A percentile compares a stretch with the other conserved stretches of the same genome.
Conservation (phyloP, 139 green algal species). For the Axilococcus clingmanii region DNA sequence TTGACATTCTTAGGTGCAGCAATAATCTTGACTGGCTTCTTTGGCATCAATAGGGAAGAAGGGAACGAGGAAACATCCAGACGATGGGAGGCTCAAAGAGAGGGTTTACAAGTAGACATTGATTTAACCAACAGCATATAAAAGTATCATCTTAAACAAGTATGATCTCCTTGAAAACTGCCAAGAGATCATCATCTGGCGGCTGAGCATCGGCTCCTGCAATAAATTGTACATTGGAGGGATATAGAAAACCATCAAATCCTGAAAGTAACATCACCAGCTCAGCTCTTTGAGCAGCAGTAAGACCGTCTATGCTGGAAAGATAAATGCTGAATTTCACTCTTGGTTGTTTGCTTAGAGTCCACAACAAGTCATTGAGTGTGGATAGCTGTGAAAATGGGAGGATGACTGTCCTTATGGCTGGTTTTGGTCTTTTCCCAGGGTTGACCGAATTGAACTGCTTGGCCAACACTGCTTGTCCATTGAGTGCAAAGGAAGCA, state of each 20-base stretch:
- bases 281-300: not conserved
- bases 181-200: not conserved
- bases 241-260: slow-evolving; percentile 14
- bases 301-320: not conserved
- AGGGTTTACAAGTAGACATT: not conserved
- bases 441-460: not conserved
- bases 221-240: slow-evolving; percentile 13
- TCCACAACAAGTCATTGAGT: slow-evolving; percentile 15
- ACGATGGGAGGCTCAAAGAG: not conserved
- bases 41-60: slow-evolving; percentile 27
- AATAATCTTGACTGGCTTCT: slow-evolving; percentile 61
- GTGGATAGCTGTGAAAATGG: slow-evolving; percentile 4
- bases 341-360: slow-evolving; percentile 14
- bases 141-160: not conserved
- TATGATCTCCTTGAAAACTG: not conserved
- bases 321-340: not conserved
- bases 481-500: not conserved
- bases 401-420: slow-evolving; percentile 7
- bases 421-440: not conserved
- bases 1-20: slow-evolving; percentile 47
- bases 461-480: not conserved
- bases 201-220: not conserved
- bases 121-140: not conserved
- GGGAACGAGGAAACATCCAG: not conserved
- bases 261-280: slow-evolving; percentile 10